Evolutionary conservation across 2,329 filamentous ascomycete species (phyloP).

Genomic region (Neurospora sp.): DNA sequence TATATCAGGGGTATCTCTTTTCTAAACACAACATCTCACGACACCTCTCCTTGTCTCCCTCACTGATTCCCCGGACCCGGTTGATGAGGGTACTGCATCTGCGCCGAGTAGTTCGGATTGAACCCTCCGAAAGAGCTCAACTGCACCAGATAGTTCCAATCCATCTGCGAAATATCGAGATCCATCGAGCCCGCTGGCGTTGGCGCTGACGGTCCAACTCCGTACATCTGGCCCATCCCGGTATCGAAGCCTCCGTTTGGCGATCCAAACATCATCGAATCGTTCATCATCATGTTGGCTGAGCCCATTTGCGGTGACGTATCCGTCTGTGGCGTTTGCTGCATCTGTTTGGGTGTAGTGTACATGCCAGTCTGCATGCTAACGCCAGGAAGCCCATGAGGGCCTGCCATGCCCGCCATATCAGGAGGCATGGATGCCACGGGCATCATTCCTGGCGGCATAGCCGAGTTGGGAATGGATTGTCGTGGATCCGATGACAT

Average conservation of each 20-base stretch:
- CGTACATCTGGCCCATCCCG: conserved; percentile 23
- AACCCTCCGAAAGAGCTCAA: conserved; percentile 22
- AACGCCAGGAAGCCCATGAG: background rate
- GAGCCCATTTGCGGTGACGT: conserved; percentile 5
- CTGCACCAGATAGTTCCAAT: conserved; percentile 39
- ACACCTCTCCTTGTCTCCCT: background rate
- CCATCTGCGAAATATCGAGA: conserved; percentile 29
- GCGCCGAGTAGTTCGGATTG: conserved; percentile 9
- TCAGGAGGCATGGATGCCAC: background rate
- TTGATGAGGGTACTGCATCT: background rate
- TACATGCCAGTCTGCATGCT: conserved; percentile 7
- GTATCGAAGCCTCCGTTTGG: conserved; percentile 13
- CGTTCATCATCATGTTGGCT: conserved; percentile 13
- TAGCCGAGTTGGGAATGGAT: background rate
- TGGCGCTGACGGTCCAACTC: conserved; percentile 19
- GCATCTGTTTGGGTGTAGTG: conserved; percentile 7
- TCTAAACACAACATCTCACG: background rate
- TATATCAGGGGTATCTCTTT: background rate
- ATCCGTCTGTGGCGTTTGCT: background rate
- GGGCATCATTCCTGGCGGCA: background rate
- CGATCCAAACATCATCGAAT: conserved; percentile 14
- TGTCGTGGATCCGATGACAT: background rate
- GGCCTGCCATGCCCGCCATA: background rate
- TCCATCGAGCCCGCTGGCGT: conserved; percentile 12
- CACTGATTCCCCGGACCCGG: background rate